These are phyloP conservation scores for Ceratocystis diversiconidia DNA, from an alignment of 2,329 filamentous ascomycete species.

Conservation along the genomic window DNA sequence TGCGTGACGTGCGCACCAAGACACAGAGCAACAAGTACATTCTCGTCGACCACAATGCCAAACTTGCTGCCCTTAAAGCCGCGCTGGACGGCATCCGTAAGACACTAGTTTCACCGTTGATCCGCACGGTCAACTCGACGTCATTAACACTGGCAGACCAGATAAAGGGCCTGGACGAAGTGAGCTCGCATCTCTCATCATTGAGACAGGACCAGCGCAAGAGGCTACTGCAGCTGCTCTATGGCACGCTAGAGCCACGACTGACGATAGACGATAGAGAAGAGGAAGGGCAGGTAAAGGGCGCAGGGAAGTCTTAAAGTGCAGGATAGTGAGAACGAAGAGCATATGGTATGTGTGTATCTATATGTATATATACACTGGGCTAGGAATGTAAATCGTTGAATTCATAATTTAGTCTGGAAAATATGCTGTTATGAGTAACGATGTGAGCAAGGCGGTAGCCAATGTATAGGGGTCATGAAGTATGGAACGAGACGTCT, in stretches of 20 bases:
- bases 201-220: conserved; percentile 69
- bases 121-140: conserved; percentile 46
- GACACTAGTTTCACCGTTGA: conserved; percentile 72
- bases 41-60: conserved; percentile 73
- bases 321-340: too few relatives aligned
- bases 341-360: too few relatives aligned
- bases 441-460: too few relatives aligned
- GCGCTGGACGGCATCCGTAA: conserved; percentile 72
- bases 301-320: neutral
- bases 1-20: conserved; percentile 64
- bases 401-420: too few relatives aligned
- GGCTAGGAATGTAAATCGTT: too few relatives aligned
- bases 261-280: conserved; percentile 25
- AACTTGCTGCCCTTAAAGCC: conserved; percentile 68
- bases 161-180: conserved; percentile 66
- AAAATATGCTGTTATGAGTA: too few relatives aligned
- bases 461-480: too few relatives aligned
- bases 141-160: conserved; percentile 64
- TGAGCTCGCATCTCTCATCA: conserved; percentile 60
- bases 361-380: too few relatives aligned
- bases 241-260: conserved; percentile 34
- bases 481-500: too few relatives aligned
- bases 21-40: conserved; percentile 80
- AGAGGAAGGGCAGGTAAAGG: neutral
- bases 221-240: conserved; percentile 68